Base-by-base conservation (phyloP, 202 grass and related monocot genomes). In the Dendrocalamus latiflorus region DNA sequence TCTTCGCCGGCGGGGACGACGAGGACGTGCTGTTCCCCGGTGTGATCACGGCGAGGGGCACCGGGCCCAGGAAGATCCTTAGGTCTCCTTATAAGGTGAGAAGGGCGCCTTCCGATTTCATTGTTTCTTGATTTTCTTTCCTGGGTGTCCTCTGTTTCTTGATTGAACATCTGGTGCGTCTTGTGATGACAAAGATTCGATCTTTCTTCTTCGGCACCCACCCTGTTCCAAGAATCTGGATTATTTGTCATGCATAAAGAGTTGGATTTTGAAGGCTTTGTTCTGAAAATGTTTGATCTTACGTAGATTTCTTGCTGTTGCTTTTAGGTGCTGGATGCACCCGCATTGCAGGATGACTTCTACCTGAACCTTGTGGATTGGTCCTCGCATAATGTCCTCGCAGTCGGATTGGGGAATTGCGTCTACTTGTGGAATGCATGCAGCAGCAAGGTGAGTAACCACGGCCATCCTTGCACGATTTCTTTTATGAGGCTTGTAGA, bases 341-440 rank as follows among this genome's bases (percentile, higher is more conserved):
- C 97, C 2, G 97, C 93, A 25, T 88, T 99, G 77, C 97, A 96
- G 80, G 97, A 99, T 20, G 97, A 99, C 82, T 99, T 99, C 91
- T 99, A 99, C 86, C 86, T 96, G 21, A 99, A 99, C 76, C 97
- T 99, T 18, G 91, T 99, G 9, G 97, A 99, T 85, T 99, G 93
- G 93, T 99, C 97, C 0, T 96, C 97, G 20, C 91, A 99, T 10
- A 96, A 99, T 80, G 81, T 96, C 24, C 81, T 99, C 20, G 88
- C 97, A 4, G 93, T 99, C 25, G 93, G 97, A 75, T 77, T 99
- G 78, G 97, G 97, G 37, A 96, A 92, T 84, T 96, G 88, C 36
- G 93, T 99, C 25, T 99, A 99, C 72, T 68, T 96, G 45, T 96
- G 97, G 96, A 99, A 99, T 85, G 93, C 96, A 1, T 99, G 96